Conservation (phyloP, 805 yeast genomes). For the Komagataella kurtzmanii region DNA sequence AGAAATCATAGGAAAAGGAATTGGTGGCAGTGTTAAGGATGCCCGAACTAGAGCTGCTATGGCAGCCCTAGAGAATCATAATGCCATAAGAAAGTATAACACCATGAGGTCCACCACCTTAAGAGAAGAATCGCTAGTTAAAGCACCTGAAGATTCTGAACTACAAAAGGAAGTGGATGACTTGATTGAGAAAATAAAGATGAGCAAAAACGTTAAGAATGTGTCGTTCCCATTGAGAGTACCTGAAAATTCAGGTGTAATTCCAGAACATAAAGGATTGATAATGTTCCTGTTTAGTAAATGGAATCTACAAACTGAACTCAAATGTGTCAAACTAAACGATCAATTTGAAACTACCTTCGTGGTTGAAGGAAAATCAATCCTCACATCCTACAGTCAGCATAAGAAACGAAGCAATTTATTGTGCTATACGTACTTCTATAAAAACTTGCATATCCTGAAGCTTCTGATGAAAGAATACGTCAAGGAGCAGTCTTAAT, state of each 20-base stretch:
- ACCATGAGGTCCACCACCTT: constrained; percentile 4
- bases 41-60: constrained; percentile 85
- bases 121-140: background rate
- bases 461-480: background rate
- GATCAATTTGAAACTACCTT: background rate
- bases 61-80: constrained; percentile 50
- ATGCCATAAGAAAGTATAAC: constrained; percentile 50
- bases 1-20: constrained; percentile 61
- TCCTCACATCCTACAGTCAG: background rate
- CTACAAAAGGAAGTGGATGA: background rate
- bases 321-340: background rate
- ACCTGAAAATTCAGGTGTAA: background rate
- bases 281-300: background rate
- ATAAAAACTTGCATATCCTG: background rate
- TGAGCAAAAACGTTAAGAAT: background rate
- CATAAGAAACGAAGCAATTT: background rate
- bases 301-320: background rate
- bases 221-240: background rate
- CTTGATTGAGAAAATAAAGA: constrained; percentile 1
- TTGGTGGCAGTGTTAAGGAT: constrained; percentile 52
- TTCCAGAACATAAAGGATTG: background rate
- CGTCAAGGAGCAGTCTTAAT: background rate
- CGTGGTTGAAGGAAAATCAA: background rate
- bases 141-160: background rate
- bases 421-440: background rate